Evolutionary conservation across 176 grass and related monocot species (phyloP).

Genomic region (Bromus sterilis): DNA sequence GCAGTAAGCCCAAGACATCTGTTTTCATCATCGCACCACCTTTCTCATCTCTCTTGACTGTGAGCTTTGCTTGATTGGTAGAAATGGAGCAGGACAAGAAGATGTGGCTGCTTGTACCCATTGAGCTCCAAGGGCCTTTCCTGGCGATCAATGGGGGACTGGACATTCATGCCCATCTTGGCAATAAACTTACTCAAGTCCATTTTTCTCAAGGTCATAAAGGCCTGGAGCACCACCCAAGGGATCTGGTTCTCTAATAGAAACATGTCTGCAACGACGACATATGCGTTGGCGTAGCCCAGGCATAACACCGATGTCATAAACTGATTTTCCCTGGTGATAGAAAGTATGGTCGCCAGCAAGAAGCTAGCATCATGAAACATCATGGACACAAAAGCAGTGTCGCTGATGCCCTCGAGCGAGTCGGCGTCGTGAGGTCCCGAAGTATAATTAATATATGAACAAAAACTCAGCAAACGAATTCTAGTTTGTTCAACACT

Average conservation of each 20-base stretch:
- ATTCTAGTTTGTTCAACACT: too few species aligned
- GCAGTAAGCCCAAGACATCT: too few species aligned
- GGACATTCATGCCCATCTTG: neutral
- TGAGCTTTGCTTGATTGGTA: neutral
- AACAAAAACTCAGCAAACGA: too few species aligned
- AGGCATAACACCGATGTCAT: neutral
- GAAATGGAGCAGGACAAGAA: neutral
- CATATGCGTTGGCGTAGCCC: neutral
- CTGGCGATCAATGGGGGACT: neutral
- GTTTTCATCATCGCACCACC: too few species aligned
- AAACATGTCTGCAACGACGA: neutral
- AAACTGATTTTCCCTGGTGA: neutral
- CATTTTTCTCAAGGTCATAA: neutral
- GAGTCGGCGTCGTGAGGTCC: neutral
- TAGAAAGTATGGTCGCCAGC: neutral
- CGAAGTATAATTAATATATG: too few species aligned
- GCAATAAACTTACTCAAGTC: neutral
- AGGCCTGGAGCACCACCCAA: neutral
- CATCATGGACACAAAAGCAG: neutral
- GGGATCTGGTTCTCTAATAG: conserved; percentile 7
- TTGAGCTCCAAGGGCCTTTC: neutral
- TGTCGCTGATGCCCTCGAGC: neutral
- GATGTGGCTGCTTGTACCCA: neutral
- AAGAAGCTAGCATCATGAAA: neutral
- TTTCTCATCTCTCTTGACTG: too few species aligned